Percentiles rank a stretch among this genome's conserved stretches.
Evolutionary conservation across 2,329 filamentous ascomycete genomes (phyloP).

Genomic region (Hypoxylon sp.): DNA sequence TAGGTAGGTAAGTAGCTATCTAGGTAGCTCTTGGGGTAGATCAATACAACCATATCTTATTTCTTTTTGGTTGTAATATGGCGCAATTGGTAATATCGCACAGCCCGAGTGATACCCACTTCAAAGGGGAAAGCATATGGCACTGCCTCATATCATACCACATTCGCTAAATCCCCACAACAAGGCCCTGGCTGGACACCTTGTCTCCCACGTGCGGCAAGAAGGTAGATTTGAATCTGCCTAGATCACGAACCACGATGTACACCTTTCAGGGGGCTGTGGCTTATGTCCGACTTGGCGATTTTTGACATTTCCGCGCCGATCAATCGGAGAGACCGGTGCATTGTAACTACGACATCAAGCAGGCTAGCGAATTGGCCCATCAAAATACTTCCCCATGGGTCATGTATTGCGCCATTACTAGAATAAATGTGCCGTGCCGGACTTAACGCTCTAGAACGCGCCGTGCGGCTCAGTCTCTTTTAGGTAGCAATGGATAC

Average conservation of each 20-base stretch:
- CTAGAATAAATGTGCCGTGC: not conserved
- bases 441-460: not conserved
- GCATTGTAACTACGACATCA: constrained; percentile 2
- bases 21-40: constrained; percentile 4
- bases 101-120: constrained; percentile 5
- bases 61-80: constrained; percentile 11
- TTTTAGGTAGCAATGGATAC: not conserved
- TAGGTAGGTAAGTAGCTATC: not conserved
- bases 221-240: constrained; percentile 15
- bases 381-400: constrained; percentile 6
- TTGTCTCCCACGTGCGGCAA: constrained; percentile 28
- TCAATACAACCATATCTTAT: constrained; percentile 25
- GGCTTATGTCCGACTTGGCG: constrained; percentile 20
- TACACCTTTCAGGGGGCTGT: constrained; percentile 2
- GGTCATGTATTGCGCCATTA: not conserved
- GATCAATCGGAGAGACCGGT: constrained; percentile 24
- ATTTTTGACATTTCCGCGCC: constrained; percentile 2
- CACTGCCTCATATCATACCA: constrained; percentile 1
- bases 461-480: not conserved
- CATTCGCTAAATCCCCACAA: not conserved
- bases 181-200: constrained; percentile 11
- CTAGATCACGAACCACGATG: constrained; percentile 25
- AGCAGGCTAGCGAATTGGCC: constrained; percentile 12
- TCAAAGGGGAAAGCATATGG: not conserved
- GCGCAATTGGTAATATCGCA: constrained; percentile 20